Conservation (phyloP, 306 rosid genomes). For the Phaseolus lunatus region DNA sequence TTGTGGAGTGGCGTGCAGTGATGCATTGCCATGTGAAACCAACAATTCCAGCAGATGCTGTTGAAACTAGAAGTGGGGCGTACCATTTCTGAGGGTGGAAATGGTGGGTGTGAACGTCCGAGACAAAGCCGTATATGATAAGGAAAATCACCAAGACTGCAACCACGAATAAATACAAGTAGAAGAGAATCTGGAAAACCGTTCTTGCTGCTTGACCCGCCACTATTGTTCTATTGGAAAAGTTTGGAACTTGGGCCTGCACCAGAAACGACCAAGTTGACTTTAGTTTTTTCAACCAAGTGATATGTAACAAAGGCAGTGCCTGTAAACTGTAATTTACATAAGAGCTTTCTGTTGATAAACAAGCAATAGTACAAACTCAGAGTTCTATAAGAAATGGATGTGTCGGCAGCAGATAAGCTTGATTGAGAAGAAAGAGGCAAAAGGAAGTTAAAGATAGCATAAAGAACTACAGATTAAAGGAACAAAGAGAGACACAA, state of each 20-base stretch:
- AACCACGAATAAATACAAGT: conserved; percentile 54
- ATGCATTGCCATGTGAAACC: conserved; percentile 66
- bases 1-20: conserved; percentile 52
- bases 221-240: conserved; percentile 45
- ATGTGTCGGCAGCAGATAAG: conserved; percentile 39
- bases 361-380: conserved; percentile 4
- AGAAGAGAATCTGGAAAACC: conserved; percentile 53
- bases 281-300: conserved; percentile 12
- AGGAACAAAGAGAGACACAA: conserved; percentile 24
- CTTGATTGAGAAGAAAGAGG: conserved; percentile 38
- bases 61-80: conserved; percentile 64
- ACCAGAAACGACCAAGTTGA: conserved; percentile 35
- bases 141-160: conserved; percentile 52
- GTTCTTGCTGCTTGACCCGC: conserved; percentile 43
- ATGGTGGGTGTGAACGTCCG: conserved; percentile 53
- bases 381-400: conserved; percentile 24
- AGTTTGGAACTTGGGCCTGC: conserved; percentile 56
- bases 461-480: conserved; percentile 30
- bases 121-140: conserved; percentile 50
- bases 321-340: neutral
- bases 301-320: conserved; percentile 11
- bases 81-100: conserved; percentile 68
- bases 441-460: conserved; percentile 44
- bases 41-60: conserved; percentile 55
- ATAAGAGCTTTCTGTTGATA: conserved; percentile 13